phyloP scores from a whole-genome alignment of 331 rosid species.

The Telfairia occidentalis region DNA sequence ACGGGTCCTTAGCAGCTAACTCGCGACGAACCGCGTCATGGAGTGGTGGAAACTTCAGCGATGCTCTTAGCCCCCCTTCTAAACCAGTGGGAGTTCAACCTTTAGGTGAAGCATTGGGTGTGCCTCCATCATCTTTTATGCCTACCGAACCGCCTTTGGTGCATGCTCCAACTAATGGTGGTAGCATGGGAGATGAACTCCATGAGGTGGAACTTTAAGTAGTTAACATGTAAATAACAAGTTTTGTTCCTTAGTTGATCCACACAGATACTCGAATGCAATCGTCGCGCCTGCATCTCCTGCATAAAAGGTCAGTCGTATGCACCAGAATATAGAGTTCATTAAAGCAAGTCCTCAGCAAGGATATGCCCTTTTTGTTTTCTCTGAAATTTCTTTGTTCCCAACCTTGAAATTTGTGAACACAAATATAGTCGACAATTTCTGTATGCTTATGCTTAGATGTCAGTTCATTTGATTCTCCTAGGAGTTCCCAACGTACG shows the following conservation, averaged over 20 bases:
- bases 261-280: constrained; percentile 25
- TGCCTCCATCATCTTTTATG: constrained; percentile 35
- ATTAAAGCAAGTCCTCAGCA: constrained; percentile 14
- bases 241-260: constrained; percentile 47
- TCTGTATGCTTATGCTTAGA: constrained; percentile 18
- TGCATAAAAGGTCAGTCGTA: constrained; percentile 17
- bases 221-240: constrained; percentile 60
- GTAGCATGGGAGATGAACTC: constrained; percentile 62
- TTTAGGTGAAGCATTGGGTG: constrained; percentile 41
- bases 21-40: constrained; percentile 79
- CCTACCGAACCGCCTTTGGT: constrained; percentile 29
- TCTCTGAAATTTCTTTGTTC: constrained; percentile 11
- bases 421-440: constrained; percentile 23
- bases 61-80: constrained; percentile 35
- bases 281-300: constrained; percentile 36
- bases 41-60: constrained; percentile 58
- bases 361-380: constrained; percentile 11
- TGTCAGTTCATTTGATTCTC: constrained; percentile 12
- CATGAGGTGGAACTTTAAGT: constrained; percentile 84
- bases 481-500: constrained; percentile 23
- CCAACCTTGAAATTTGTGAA: constrained; percentile 17
- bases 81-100: constrained; percentile 27
- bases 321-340: constrained; percentile 25
- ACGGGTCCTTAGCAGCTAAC: constrained; percentile 21
- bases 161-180: constrained; percentile 24